Evolutionary conservation across 768 basidiomycete genomes (phyloP), one percentile per base, ranked within the genome.

Genomic region (Tephrocybe sp.): DNA sequence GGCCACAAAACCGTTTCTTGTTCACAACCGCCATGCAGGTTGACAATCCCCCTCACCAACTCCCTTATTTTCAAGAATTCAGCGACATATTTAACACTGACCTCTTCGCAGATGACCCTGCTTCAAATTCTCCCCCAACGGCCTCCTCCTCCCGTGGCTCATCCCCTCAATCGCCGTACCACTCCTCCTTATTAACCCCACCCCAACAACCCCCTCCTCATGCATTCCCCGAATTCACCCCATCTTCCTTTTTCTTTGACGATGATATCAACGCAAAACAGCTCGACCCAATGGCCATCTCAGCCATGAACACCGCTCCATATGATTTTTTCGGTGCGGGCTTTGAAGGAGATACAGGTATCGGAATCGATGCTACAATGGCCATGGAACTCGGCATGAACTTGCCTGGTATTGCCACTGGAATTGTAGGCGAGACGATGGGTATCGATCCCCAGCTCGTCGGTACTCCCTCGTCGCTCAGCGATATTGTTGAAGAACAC

Each of bases 381-480:
- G 61, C 63, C 45, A 61, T 69, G 48, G 61, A 59, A 22, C 12
- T 55, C n/a, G 51, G 54, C 3, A 47, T 54, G 22, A 47, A 43
- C 39, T 59, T 59, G 38, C 9, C 56, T 1, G 50, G 31, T n/a
- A 43, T 54, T 30, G 35, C 5, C 22, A 50, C 45, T 36, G 48
- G 33, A n/a, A 40, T 51, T 19, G 45, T 47, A 1, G 41, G 22
- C 34, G 45, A 53, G 49, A 47, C 51, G 23, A 58, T 60, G 47
- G 72, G 65, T 40, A 91, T 92, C 63, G 86, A 92, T 64, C 89
- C 89, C 0, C 85, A 86, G 64, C 82, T 90, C 48, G 84, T 90
- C 50, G 83, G 75, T 35, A 85, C 86, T 0, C 85, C 85, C 4
- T 65, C 83, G 20, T 58, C 64, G 3, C 71, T 46, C 61, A 59